These are phyloP conservation scores for Colletotrichum chlorophyti DNA, from an alignment of 2,329 filamentous ascomycete species.

Conservation along the genomic window DNA sequence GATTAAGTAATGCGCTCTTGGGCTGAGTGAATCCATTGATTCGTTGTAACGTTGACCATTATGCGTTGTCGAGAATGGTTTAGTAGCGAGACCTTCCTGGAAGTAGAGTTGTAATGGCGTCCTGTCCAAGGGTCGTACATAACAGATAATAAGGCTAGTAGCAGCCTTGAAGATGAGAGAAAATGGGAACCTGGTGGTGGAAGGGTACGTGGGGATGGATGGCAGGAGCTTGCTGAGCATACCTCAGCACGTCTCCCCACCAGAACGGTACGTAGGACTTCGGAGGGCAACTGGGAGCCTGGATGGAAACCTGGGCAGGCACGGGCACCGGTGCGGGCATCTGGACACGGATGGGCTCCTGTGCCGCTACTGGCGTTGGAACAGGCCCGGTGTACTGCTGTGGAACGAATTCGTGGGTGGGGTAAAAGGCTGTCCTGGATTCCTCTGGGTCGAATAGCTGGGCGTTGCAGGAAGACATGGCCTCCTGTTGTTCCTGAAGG, in stretches of 20 bases:
- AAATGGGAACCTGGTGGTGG: conserved; percentile 59
- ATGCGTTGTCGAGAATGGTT: background rate
- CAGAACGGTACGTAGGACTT: conserved; percentile 57
- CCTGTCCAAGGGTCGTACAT: background rate
- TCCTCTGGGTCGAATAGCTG: conserved; percentile 56
- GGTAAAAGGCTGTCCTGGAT: conserved; percentile 46
- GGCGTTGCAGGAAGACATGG: conserved; percentile 49
- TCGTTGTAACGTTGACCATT: conserved; percentile 1
- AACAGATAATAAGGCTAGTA: conserved; percentile 44
- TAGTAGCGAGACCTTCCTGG: background rate
- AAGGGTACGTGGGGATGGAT: conserved; percentile 58
- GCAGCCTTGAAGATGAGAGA: conserved; percentile 59
- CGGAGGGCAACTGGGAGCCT: conserved; percentile 45
- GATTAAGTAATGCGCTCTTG: conserved; percentile 15
- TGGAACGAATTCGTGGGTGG: conserved; percentile 52
- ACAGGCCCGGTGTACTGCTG: conserved; percentile 53
- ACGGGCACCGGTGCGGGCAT: conserved; percentile 42
- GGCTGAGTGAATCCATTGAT: background rate
- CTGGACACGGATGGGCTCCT: conserved; percentile 38
- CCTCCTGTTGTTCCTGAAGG: conserved; percentile 50
- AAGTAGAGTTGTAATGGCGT: background rate
- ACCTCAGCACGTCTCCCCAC: conserved; percentile 61
- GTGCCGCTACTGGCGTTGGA: conserved; percentile 32
- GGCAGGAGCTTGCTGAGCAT: conserved; percentile 55
- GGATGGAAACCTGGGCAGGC: conserved; percentile 40